phyloP scores from a whole-genome alignment of 441 rosid species.

The Aquilaria agallochum region DNA sequence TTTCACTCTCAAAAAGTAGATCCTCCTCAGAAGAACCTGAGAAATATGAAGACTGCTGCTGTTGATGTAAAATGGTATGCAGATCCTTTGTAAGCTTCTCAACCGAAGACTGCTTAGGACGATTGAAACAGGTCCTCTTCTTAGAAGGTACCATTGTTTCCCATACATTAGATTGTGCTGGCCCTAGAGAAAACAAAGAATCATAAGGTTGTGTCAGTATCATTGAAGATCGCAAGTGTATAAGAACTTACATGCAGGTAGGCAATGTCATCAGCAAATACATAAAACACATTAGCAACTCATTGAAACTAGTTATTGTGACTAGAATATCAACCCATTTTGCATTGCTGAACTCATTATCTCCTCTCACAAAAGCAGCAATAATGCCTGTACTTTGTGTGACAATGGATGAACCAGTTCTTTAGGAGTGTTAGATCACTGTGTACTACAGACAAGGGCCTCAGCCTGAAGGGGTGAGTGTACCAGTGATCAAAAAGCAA shows the following conservation, averaged over 20 bases:
- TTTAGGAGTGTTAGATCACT: too few species aligned
- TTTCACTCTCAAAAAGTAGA: conserved; percentile 84
- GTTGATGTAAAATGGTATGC: conserved; percentile 75
- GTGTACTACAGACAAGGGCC: too few species aligned
- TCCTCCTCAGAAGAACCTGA: conserved; percentile 92
- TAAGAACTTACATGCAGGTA: conserved; percentile 3
- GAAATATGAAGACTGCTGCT: conserved; percentile 75
- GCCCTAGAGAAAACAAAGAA: conserved; percentile 45
- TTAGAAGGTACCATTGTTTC: conserved; percentile 82
- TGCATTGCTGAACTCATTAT: too few species aligned
- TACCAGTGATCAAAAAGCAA: too few species aligned
- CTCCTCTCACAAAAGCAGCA: too few species aligned
- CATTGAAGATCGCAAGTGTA: neutral
- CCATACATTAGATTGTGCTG: conserved; percentile 85
- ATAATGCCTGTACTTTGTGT: too few species aligned
- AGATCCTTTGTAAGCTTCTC: conserved; percentile 93
- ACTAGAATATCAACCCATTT: too few species aligned
- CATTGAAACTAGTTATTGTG: too few species aligned
- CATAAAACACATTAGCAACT: too few species aligned
- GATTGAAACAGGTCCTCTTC: conserved; percentile 86
- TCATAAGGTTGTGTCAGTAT: conserved; percentile 8
- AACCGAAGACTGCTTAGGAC: conserved; percentile 80
- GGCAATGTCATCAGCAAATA: too few species aligned
- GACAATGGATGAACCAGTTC: too few species aligned
- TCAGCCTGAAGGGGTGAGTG: too few species aligned